These are phyloP conservation scores for Paulownia fortunei DNA, from an alignment of 257 asterid species.

Conservation along the genomic window DNA sequence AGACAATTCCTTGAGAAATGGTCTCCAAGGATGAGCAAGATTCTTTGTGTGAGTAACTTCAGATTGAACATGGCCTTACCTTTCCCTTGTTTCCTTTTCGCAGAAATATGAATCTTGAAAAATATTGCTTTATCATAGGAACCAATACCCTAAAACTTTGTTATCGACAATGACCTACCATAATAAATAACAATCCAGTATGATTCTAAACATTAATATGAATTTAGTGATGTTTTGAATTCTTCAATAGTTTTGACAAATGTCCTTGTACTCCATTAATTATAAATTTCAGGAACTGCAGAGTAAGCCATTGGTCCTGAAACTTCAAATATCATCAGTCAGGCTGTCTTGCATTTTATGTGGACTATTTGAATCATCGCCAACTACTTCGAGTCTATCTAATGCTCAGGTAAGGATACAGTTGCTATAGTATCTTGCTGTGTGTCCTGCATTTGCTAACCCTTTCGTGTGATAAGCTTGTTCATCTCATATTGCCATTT, in stretches of 20 bases:
- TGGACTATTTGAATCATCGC: slow-evolving; percentile 51
- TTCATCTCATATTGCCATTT: slow-evolving; percentile 18
- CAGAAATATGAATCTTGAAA: not conserved
- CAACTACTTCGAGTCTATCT: slow-evolving; percentile 47
- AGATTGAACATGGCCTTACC: slow-evolving; percentile 1
- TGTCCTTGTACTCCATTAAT: slow-evolving; percentile 10
- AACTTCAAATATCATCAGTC: slow-evolving; percentile 60
- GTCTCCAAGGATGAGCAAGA: slow-evolving; percentile 92
- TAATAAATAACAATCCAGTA: not conserved
- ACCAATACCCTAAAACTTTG: too few relatives aligned
- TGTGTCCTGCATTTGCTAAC: too few relatives aligned
- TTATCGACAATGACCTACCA: not conserved
- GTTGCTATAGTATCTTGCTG: too few relatives aligned
- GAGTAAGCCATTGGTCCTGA: slow-evolving; percentile 68
- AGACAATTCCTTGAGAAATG: slow-evolving; percentile 89
- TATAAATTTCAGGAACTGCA: slow-evolving; percentile 59
- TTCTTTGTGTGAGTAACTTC: slow-evolving; percentile 71
- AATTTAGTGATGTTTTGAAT: slow-evolving; percentile 4
- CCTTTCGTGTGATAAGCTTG: not conserved
- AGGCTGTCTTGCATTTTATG: slow-evolving; percentile 57
- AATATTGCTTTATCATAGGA: too few relatives aligned
- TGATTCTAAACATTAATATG: not conserved
- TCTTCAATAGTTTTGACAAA: too few relatives aligned
- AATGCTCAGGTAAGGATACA: slow-evolving; percentile 58
- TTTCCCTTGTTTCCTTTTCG: slow-evolving; percentile 4